Evolutionary conservation across 2,329 filamentous ascomycete genomes (phyloP).

Genomic region (Penicillium olsonii): DNA sequence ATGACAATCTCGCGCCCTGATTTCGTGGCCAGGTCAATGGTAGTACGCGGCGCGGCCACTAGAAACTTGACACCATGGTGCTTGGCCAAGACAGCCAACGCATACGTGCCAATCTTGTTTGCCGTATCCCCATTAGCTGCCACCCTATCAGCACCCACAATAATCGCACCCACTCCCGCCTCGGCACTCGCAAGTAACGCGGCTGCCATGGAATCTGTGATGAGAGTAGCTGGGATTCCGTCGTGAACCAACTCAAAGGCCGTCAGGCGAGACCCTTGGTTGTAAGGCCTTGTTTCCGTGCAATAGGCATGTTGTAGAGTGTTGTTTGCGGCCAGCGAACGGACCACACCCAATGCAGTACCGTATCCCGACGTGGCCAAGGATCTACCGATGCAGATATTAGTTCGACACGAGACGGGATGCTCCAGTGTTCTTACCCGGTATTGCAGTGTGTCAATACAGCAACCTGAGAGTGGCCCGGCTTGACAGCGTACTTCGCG

Average conservation of each 20-base stretch:
- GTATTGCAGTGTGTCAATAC: conserved; percentile 98
- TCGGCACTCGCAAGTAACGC: conserved; percentile 67
- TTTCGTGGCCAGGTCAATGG: conserved; percentile 80
- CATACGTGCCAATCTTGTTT: conserved; percentile 97
- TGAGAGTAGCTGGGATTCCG: conserved; percentile 82
- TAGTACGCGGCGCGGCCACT: conserved; percentile 91
- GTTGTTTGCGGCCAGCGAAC: conserved; percentile 68
- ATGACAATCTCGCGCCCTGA: conserved; percentile 82
- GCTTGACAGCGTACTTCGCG: conserved; percentile 54
- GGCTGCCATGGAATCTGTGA: conserved; percentile 96
- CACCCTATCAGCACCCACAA: conserved; percentile 93
- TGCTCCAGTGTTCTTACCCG: conserved; percentile 57
- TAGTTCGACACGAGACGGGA: background rate
- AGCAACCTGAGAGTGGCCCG: conserved; percentile 63
- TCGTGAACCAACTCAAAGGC: conserved; percentile 97
- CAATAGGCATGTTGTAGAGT: conserved; percentile 84
- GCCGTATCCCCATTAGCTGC: conserved; percentile 96
- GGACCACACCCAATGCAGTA: conserved; percentile 90
- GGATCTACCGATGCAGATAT: conserved; percentile 57
- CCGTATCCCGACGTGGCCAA: conserved; percentile 97
- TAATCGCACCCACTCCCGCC: conserved; percentile 76
- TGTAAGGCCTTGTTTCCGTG: conserved; percentile 96
- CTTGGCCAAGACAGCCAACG: conserved; percentile 83
- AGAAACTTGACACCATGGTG: conserved; percentile 91
- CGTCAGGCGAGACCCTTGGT: conserved; percentile 92